These are phyloP conservation scores for Solanum aculeatissimum DNA, from an alignment of 305 asterid species.

Conservation along the genomic window DNA sequence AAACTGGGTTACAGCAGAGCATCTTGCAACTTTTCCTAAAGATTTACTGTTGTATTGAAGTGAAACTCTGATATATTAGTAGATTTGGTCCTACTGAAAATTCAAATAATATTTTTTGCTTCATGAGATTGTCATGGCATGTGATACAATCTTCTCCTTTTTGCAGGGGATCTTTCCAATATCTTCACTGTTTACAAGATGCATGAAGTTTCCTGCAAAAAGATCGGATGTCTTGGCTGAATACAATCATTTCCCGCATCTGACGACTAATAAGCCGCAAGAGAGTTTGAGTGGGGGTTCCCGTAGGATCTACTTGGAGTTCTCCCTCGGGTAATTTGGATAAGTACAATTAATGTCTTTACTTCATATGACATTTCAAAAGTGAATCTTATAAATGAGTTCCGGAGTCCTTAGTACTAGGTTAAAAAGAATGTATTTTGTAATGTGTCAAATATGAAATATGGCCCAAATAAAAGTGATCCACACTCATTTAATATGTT, in stretches of 20 bases:
- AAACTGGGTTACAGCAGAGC: neutral
- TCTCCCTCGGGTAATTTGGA: conserved; percentile 65
- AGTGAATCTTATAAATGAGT: neutral
- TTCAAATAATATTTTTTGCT: neutral
- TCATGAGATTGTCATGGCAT: neutral
- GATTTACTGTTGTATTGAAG: neutral
- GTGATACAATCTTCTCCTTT: neutral
- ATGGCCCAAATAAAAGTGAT: neutral
- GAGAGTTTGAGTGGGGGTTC: conserved; percentile 28
- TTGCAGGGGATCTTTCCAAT: conserved; percentile 85
- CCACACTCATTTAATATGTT: neutral
- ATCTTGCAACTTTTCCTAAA: neutral
- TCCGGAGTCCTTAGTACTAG: neutral
- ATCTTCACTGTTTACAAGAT: conserved; percentile 53
- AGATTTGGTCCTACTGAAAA: neutral
- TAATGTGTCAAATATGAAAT: neutral
- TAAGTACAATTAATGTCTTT: neutral
- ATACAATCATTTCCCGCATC: conserved; percentile 41
- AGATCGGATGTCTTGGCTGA: conserved; percentile 39
- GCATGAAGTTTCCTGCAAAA: conserved; percentile 64
- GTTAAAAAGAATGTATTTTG: neutral
- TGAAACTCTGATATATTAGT: neutral
- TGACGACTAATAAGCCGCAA: conserved; percentile 29
- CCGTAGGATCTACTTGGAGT: conserved; percentile 66
- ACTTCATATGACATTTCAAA: neutral